Evolutionary conservation across 2,329 filamentous ascomycete genomes (phyloP).

Genomic region (Spiromastix sp.): DNA sequence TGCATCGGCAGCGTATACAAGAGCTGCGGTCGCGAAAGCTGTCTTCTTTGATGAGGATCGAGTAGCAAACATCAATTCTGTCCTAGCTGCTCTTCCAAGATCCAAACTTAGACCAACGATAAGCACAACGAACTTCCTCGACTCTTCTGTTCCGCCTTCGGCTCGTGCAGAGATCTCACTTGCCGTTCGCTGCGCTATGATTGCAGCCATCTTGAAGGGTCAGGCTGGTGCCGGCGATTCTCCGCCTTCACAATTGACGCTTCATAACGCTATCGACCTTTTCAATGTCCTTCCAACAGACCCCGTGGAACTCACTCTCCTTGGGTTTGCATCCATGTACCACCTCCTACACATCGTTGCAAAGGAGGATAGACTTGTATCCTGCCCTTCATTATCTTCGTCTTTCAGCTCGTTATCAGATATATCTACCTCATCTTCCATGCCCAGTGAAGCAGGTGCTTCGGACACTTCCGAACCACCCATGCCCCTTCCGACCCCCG

Average conservation of each 20-base stretch:
- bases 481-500: slow-evolving; percentile 15
- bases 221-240: slow-evolving; percentile 22
- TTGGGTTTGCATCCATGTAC: slow-evolving; percentile 33
- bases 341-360: slow-evolving; percentile 32
- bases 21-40: slow-evolving; percentile 49
- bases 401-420: slow-evolving; percentile 12
- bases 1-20: slow-evolving; percentile 58
- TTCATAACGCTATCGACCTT: slow-evolving; percentile 31
- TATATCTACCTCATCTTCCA: slow-evolving; percentile 7
- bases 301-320: slow-evolving; percentile 30
- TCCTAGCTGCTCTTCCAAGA: slow-evolving; percentile 42
- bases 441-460: slow-evolving; percentile 17
- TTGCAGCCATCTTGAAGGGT: slow-evolving; percentile 40
- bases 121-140: slow-evolving; percentile 36
- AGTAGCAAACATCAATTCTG: slow-evolving; percentile 40
- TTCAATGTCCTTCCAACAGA: slow-evolving; percentile 34
- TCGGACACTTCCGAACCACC: slow-evolving; percentile 13
- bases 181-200: slow-evolving; percentile 50
- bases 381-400: slow-evolving; percentile 10
- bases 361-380: slow-evolving; percentile 29
- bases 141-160: slow-evolving; percentile 42
- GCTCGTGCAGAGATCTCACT: slow-evolving; percentile 44
- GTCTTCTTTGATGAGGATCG: slow-evolving; percentile 46
- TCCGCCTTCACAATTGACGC: slow-evolving; percentile 26
- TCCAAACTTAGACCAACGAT: slow-evolving; percentile 14